A percentile compares a stretch with the other conserved stretches of the same genome.
These are phyloP conservation scores for Sideroxylon spinosum DNA, from an alignment of 179 eudicot genomes.

Conservation along the genomic window DNA sequence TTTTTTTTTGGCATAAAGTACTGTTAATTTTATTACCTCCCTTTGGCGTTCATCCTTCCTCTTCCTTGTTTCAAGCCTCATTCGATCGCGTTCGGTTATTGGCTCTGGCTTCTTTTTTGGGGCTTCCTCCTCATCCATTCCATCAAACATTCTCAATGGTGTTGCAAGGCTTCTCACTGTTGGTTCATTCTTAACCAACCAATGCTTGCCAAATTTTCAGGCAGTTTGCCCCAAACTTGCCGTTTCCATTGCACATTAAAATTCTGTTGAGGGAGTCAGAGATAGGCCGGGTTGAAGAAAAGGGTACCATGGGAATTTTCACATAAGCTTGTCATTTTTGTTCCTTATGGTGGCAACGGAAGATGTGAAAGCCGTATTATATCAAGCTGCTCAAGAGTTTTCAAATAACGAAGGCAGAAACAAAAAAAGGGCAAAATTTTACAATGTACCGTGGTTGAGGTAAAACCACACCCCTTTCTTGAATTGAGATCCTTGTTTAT, in stretches of 20 bases:
- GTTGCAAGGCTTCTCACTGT: conserved; percentile 81
- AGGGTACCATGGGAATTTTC: background rate
- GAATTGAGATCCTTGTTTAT: background rate
- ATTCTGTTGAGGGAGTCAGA: background rate
- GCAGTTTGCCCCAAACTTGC: conserved; percentile 70
- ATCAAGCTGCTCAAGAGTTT: background rate
- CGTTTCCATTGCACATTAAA: conserved; percentile 10
- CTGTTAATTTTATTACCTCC: conserved; percentile 64
- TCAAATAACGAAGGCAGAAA: background rate
- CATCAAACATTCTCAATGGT: conserved; percentile 91
- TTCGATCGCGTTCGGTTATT: conserved; percentile 82
- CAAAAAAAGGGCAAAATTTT: background rate
- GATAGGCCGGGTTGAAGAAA: background rate
- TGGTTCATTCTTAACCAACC: conserved; percentile 68
- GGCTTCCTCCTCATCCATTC: conserved; percentile 82
- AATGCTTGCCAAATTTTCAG: conserved; percentile 93
- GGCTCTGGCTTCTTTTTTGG: conserved; percentile 91
- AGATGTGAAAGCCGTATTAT: background rate
- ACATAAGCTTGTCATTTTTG: background rate
- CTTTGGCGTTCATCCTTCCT: conserved; percentile 95
- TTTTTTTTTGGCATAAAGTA: too few species aligned
- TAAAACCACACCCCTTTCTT: background rate
- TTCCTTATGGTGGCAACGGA: background rate
- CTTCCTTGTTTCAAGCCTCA: conserved; percentile 85
- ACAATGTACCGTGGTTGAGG: background rate